phyloP scores from a whole-genome alignment of 176 grass and related monocot species.

The Calamus simplicifolius region DNA sequence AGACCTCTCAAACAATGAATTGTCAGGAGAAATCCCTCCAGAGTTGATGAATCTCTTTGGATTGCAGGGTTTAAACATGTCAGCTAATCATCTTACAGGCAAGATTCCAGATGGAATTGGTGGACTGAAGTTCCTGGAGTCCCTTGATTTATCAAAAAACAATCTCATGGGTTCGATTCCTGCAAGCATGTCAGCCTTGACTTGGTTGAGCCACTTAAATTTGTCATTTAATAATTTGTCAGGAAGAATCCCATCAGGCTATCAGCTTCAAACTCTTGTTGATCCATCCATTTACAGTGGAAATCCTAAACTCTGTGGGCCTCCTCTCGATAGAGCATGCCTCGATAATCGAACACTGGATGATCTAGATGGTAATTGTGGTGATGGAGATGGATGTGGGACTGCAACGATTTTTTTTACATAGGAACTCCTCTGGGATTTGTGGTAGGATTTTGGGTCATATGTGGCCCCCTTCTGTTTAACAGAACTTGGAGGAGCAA shows the following conservation, averaged over 20 bases:
- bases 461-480: too few relatives aligned
- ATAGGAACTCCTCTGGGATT: too few relatives aligned
- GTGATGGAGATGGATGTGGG: too few relatives aligned
- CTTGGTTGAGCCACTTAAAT: slow-evolving; percentile 15
- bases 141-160: slow-evolving; percentile 40
- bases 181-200: slow-evolving; percentile 15
- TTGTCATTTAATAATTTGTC: slow-evolving; percentile 39
- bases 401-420: too few relatives aligned
- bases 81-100: slow-evolving; percentile 28
- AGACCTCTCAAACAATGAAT: slow-evolving; percentile 22
- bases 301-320: slow-evolving; percentile 36
- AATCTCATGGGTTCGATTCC: slow-evolving; percentile 32
- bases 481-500: too few relatives aligned
- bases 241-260: slow-evolving; percentile 34
- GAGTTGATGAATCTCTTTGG: slow-evolving; percentile 11
- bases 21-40: slow-evolving; percentile 22
- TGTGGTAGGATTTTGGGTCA: too few relatives aligned
- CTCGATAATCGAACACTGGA: too few relatives aligned
- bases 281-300: slow-evolving; percentile 29
- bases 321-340: not conserved
- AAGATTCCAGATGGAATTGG: slow-evolving; percentile 23
- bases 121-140: slow-evolving; percentile 20
- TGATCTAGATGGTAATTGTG: too few relatives aligned
- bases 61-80: slow-evolving; percentile 34
- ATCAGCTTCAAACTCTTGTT: slow-evolving; percentile 23